phyloP scores from a whole-genome alignment of 2,329 filamentous ascomycete species.

The Stagonosporopsis cucurbitacearum region DNA sequence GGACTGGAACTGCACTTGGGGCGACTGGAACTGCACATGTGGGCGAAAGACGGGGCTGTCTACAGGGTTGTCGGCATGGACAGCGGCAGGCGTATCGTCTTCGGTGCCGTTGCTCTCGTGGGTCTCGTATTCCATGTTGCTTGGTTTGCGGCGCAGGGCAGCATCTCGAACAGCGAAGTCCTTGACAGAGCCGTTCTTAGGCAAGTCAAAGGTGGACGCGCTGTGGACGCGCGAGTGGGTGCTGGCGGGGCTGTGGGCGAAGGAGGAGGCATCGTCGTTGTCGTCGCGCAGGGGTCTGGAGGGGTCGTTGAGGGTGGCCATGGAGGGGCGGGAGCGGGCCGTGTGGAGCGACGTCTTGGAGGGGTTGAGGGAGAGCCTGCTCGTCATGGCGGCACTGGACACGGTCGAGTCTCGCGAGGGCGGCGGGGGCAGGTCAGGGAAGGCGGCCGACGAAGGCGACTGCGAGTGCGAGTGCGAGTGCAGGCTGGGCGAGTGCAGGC shows the following conservation, averaged over 20 bases:
- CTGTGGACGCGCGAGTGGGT: constrained; percentile 32
- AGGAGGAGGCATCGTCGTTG: no score
- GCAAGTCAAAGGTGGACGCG: constrained; percentile 26
- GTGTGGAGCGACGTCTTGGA: constrained; percentile 39
- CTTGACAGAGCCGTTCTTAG: constrained; percentile 25
- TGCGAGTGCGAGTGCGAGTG: constrained; percentile 52
- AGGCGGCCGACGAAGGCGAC: constrained; percentile 47
- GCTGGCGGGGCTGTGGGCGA: constrained; percentile 36
- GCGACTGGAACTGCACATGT: constrained; percentile 31
- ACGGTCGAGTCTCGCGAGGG: constrained; percentile 45
- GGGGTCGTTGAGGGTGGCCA: constrained; percentile 32
- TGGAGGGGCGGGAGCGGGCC: constrained; percentile 40
- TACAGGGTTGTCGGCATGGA: constrained; percentile 29
- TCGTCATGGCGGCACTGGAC: constrained; percentile 37
- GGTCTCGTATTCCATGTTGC: constrained; percentile 33
- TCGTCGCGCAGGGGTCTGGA: constrained; percentile 29
- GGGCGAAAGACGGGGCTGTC: no score
- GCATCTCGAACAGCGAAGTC: constrained; percentile 28
- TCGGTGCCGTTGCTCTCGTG: constrained; percentile 44
- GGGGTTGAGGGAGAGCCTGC: constrained; percentile 41
- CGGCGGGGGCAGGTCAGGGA: constrained; percentile 43
- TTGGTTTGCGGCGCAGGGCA: constrained; percentile 26
- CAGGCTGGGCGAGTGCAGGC: constrained; percentile 45
- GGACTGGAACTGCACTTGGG: no score
- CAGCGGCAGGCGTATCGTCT: constrained; percentile 38